Conservation (phyloP, 2,329 filamentous ascomycete species). For the Diaporthe sp. region DNA sequence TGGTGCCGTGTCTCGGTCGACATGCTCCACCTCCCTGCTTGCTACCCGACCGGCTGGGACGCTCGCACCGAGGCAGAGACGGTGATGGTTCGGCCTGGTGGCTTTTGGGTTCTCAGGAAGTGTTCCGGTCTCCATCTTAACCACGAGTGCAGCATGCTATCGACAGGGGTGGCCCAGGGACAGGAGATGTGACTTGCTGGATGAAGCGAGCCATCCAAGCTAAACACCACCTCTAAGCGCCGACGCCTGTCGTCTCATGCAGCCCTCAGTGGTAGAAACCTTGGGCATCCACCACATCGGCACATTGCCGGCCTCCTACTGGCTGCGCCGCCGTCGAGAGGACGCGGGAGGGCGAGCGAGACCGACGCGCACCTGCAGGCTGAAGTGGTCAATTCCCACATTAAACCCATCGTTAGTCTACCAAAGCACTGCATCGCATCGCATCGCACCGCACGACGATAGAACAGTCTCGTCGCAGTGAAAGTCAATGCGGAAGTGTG, state of each 20-base stretch:
- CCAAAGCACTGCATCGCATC: not conserved
- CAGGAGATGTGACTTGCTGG: slow-evolving; percentile 54
- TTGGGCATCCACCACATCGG: slow-evolving; percentile 46
- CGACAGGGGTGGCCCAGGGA: slow-evolving; percentile 37
- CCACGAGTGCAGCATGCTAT: slow-evolving; percentile 36
- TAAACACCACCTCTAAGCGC: slow-evolving; percentile 64
- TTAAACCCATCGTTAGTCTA: slow-evolving; percentile 29
- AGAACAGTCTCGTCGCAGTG: not conserved
- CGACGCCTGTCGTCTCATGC: slow-evolving; percentile 65
- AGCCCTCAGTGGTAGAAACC: slow-evolving; percentile 52
- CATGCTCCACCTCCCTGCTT: slow-evolving; percentile 34
- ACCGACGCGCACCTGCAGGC: slow-evolving; percentile 55
- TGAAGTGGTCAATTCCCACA: slow-evolving; percentile 43
- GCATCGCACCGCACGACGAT: slow-evolving; percentile 15
- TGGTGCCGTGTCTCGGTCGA: slow-evolving; percentile 30
- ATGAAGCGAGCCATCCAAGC: slow-evolving; percentile 53
- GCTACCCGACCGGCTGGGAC: slow-evolving; percentile 34
- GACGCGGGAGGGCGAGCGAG: slow-evolving; percentile 36
- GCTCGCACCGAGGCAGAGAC: slow-evolving; percentile 34
- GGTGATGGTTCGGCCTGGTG: slow-evolving; percentile 31
- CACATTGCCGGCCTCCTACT: slow-evolving; percentile 48
- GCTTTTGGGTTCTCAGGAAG: slow-evolving; percentile 12
- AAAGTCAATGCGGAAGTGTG: not conserved
- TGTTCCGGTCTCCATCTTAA: slow-evolving; percentile 9
- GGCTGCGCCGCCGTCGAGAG: slow-evolving; percentile 43